These are phyloP conservation scores for Nannochloris sp. DNA, from an alignment of 139 green algal species.

Conservation along the genomic window DNA sequence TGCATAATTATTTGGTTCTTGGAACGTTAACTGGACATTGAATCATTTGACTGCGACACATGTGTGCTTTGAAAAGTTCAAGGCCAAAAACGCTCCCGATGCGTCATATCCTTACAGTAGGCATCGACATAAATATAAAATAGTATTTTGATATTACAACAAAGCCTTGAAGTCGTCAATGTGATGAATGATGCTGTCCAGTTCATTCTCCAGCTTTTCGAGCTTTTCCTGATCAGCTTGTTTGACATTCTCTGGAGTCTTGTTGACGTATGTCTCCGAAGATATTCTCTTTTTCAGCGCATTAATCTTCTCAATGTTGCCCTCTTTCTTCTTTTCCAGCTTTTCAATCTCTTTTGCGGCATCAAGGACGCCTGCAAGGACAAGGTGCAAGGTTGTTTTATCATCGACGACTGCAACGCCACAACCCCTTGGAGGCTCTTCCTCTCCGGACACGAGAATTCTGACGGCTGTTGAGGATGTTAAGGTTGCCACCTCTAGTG, in stretches of 20 bases:
- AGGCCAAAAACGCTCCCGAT: constrained; percentile 48
- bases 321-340: constrained; percentile 74
- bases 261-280: constrained; percentile 52
- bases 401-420: constrained; percentile 79
- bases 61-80: constrained; percentile 42
- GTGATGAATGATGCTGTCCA: constrained; percentile 24
- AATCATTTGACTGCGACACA: constrained; percentile 74
- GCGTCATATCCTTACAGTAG: constrained; percentile 68
- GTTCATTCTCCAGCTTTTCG: constrained; percentile 48
- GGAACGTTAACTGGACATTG: constrained; percentile 52
- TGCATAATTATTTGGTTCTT: neutral
- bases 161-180: constrained; percentile 47
- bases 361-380: constrained; percentile 77
- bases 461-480: constrained; percentile 22
- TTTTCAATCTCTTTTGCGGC: constrained; percentile 77
- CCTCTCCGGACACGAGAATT: constrained; percentile 13
- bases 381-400: constrained; percentile 48
- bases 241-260: constrained; percentile 62
- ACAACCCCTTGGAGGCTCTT: constrained; percentile 53
- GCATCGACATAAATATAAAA: constrained; percentile 45
- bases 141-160: constrained; percentile 49
- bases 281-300: constrained; percentile 46
- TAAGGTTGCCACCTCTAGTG: constrained; percentile 50
- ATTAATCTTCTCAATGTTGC: constrained; percentile 29
- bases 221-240: constrained; percentile 38